These are phyloP conservation scores for Jamesozyma rosinii DNA, from an alignment of 805 yeast genomes.

Conservation along the genomic window DNA sequence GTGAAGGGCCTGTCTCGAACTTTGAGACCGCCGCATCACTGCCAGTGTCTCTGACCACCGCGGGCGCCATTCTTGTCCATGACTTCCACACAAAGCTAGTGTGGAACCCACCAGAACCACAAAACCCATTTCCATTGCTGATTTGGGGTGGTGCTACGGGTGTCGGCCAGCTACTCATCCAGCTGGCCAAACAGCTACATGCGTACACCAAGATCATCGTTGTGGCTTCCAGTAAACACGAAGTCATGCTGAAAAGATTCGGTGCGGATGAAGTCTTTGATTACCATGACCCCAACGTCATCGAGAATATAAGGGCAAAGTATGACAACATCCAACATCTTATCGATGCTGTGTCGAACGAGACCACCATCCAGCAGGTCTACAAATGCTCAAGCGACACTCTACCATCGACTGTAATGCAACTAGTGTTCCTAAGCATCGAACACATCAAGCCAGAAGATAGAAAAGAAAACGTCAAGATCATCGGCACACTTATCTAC, in stretches of 20 bases:
- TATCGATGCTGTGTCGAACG: conserved; percentile 29
- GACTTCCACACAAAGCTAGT: conserved; percentile 15
- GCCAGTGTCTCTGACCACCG: conserved; percentile 45
- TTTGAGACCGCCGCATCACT: conserved; percentile 60
- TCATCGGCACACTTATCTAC: conserved; percentile 33
- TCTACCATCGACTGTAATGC: conserved; percentile 30
- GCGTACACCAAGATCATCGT: conserved; percentile 37
- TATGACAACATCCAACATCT: conserved; percentile 25
- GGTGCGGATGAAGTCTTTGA: conserved; percentile 49
- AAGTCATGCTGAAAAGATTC: conserved; percentile 30
- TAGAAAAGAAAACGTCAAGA: conserved; percentile 28
- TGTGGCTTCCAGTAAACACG: conserved; percentile 41
- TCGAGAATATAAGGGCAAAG: conserved; percentile 33
- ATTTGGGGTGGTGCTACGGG: conserved; percentile 67
- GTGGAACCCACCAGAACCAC: conserved; percentile 22
- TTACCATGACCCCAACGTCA: conserved; percentile 37
- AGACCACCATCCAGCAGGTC: conserved; percentile 25
- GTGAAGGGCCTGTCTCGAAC: conserved; percentile 32
- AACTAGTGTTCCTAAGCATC: conserved; percentile 22
- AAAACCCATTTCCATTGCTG: conserved; percentile 35
- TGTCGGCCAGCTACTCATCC: conserved; percentile 49
- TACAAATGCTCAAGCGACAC: conserved; percentile 31
- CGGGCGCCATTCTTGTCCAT: conserved; percentile 34
- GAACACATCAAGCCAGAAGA: conserved; percentile 22
- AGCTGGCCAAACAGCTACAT: conserved; percentile 41